Evolutionary conservation across 2,329 filamentous ascomycete genomes (phyloP), one percentile per base, ranked within the genome.

Genomic region (Aspergillus sp.): DNA sequence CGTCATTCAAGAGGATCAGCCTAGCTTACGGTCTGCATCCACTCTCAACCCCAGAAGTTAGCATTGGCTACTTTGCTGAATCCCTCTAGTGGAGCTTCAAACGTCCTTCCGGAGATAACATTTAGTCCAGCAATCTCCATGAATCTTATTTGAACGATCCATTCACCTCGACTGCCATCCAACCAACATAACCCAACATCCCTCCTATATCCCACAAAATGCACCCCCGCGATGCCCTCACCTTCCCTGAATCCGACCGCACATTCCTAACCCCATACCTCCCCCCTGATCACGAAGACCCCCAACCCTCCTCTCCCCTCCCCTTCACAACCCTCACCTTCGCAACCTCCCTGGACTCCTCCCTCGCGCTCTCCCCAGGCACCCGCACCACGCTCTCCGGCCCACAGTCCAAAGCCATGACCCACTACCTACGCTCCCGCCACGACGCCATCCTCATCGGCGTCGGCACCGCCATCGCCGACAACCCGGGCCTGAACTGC

Each of bases 381-480:
- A 80, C 85, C 2, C 89, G 88, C 62, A 96, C 93, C 1, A 80
- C 84, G 0, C 85, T 97, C 7, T 97, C 93, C 0, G 93, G 93
- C 1, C 85, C 89, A 0, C 82, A 88, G 61, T 92, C 91, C 36
- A 96, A 97, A 76, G 87, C 90, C 51, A 96, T 98, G 91, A 98
- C 94, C 0, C 94, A 98, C 75, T 91, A 90, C 72, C 85, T 98
- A n/a, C 91, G 94, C 67, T 88, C 88, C 10, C 85, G 84, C 14
- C 92, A 98, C 77, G 87, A 90, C 63, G 92, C 91, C 22, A 96
- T 98, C 67, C 82, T 96, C 26, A 82, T 98, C 42, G 94, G 94
- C 16, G 90, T 89, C 3, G 90, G 90, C 2, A 98, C 94, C 0
- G 90, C 92, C 6, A 78, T 91, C 5, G 89, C 91, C 22, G 94